Evolutionary conservation across 2,329 filamentous ascomycete genomes (phyloP).

Genomic region (Ophiostoma sp.): DNA sequence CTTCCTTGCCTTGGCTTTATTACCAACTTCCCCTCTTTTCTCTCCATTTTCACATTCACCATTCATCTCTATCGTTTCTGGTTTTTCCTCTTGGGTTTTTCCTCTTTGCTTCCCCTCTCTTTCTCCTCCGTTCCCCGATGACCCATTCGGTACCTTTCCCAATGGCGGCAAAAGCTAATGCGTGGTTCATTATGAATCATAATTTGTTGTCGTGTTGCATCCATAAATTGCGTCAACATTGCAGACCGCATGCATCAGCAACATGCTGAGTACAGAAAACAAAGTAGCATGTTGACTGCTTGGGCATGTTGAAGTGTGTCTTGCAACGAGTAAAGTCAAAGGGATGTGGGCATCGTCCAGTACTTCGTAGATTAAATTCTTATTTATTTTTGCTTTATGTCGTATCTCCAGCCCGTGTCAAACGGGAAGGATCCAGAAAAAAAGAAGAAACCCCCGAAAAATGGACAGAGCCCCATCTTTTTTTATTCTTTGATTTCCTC

Average conservation of each 20-base stretch:
- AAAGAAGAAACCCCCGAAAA: background rate
- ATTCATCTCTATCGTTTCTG: background rate
- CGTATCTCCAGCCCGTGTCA: conserved; percentile 8
- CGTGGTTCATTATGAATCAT: background rate
- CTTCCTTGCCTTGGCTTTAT: background rate
- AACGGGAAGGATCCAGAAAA: conserved; percentile 11
- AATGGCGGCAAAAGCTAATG: background rate
- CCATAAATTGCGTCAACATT: background rate
- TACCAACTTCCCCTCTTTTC: background rate
- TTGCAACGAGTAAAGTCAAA: background rate
- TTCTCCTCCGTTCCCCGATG: background rate
- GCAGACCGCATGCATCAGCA: background rate
- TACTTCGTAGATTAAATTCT: conserved; percentile 14
- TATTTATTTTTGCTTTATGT: background rate
- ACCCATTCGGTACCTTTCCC: background rate
- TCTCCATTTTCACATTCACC: background rate
- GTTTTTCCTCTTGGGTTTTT: background rate
- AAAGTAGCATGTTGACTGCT: background rate
- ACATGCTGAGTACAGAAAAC: background rate
- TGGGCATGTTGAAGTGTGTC: background rate
- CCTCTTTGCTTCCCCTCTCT: background rate
- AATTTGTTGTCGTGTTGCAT: background rate
- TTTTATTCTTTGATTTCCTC: background rate
- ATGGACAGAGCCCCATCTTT: conserved; percentile 9
- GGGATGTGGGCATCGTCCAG: conserved; percentile 15